These are phyloP conservation scores for Limtongia smithiae DNA, from an alignment of 805 yeast species.

Conservation along the genomic window DNA sequence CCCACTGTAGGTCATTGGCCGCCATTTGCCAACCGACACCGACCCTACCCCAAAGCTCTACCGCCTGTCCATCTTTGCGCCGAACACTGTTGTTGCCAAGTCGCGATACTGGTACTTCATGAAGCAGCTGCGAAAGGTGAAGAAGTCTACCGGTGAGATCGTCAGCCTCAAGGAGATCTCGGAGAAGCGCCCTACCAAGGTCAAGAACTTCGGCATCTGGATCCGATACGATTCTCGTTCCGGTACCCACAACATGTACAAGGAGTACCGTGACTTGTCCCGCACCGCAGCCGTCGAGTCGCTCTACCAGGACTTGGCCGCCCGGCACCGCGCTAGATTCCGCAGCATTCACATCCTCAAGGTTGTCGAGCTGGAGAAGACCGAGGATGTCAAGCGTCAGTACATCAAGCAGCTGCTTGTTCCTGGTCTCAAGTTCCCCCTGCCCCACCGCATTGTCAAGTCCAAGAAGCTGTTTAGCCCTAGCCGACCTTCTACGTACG, in stretches of 20 bases:
- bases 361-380: constrained; percentile 98
- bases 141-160: constrained; percentile 99
- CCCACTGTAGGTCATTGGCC: constrained; percentile 92
- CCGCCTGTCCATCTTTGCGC: constrained; percentile 99
- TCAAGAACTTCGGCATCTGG: constrained; percentile 99
- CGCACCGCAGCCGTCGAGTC: constrained; percentile 98
- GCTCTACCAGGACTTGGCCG: constrained; percentile 99
- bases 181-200: constrained; percentile 98
- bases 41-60: constrained; percentile 99
- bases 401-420: constrained; percentile 95
- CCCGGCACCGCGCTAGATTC: constrained; percentile 99
- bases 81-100: constrained; percentile 98
- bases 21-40: constrained; percentile 98
- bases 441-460: constrained; percentile 98
- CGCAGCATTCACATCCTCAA: constrained; percentile 97
- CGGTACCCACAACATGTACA: constrained; percentile 99
- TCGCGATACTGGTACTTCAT: constrained; percentile 99
- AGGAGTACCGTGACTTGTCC: constrained; percentile 99
- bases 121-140: constrained; percentile 98
- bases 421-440: constrained; percentile 98
- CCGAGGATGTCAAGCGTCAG: constrained; percentile 98
- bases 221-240: constrained; percentile 99
- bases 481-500: constrained; percentile 83
- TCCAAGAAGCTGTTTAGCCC: constrained; percentile 81
- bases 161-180: constrained; percentile 83